Base-by-base conservation (phyloP, 805 yeast genomes). In the Barnettozyma californica region DNA sequence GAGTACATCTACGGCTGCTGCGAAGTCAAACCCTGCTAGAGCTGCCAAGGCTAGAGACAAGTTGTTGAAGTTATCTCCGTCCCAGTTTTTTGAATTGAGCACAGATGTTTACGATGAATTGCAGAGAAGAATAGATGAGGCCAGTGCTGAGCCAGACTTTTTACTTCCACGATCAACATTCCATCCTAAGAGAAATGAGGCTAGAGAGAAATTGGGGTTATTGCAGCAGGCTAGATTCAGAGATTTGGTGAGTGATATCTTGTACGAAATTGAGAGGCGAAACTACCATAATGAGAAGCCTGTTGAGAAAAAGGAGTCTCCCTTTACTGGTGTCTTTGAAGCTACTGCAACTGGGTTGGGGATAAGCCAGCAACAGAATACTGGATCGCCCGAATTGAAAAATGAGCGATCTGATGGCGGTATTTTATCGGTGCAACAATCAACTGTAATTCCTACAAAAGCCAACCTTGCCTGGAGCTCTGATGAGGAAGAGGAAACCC, bases 81-180 rank as follows among this genome's bases (percentile, higher is more conserved):
- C 84, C 8, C 99, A 95, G 67, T 90, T 94, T 62, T 75, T 77
- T 52, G 99, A 94, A 65, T 77, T 94, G 50, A 81, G 95, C 55
- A 90, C 97, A 3, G 99, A 94, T 65, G 97, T 94, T 11, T 86
- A 82, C 63, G 99, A 94, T 67, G 99, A 94, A 66, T 71, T 94
- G 51, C 80, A 81, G 59, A 78, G 99, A 61, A 76, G 99, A 53
- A 76, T 78, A 38, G 78, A 73, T 54, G 84, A 82, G 55, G 73
- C 77, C 35, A 70, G 77, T 45, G 73, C 76, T 27, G 79, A 78
- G 54, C 82, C 86, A 1, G 81, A 78, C 47, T 81, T 76, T 59
- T 72, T 92, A 46, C 72, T 81, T 36, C 91, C 96, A 6, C 79
- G 80, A 58, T 73, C 78, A 7, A 74, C 76, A 18, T 89, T 88